Evolutionary conservation across 2,329 filamentous ascomycete genomes (phyloP), one percentile per base, ranked within the genome.

Genomic region (Xylariaceae sp.): DNA sequence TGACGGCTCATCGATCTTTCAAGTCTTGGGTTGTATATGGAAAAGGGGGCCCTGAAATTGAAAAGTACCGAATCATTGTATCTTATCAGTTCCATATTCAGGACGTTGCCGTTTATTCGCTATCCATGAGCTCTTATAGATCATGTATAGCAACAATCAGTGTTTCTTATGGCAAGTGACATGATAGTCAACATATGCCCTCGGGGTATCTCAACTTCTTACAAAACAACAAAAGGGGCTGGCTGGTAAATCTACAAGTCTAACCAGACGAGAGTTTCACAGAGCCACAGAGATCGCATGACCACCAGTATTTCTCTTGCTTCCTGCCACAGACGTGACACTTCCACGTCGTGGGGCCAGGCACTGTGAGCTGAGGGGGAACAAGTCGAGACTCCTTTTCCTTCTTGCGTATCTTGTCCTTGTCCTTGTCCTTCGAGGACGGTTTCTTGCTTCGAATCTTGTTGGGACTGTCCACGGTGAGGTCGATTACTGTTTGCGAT

Each of bases 291-390:
- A 75, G 70, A 15, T 77, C 78, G 64, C 83, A 85, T 23, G 78
- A 81, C 82, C 82, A 84, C 80, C 81, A 84, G 63, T 78, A 75
- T 50, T 74, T 72, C 58, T 83, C 80, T 74, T 84, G 81, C 30
- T 73, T 68, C 1, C 75, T 80, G 7, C 76, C 77, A 63, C 83
- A 86, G 57, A 76, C 75, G 13, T 74, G 76, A 64, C 83, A 86
- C 37, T 73, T 73, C 83, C 82, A 86, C 1, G 73, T 74, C 37
- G 44, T 55, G 23, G 67, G 53, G 23, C 48, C 57, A 68, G 69
- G 45, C 67, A 53, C 15, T 7, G 23, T 13, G 18, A 54, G 35
- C 37, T 51, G 51, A 39, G 51, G 15, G 18, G 35, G 23, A 4
- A 45, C 13, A 49, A 53, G 55, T 17, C 7, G 57, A n/a, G 45